These are phyloP conservation scores for Leptographium lundbergii DNA, from an alignment of 2,329 filamentous ascomycete species.

Conservation along the genomic window DNA sequence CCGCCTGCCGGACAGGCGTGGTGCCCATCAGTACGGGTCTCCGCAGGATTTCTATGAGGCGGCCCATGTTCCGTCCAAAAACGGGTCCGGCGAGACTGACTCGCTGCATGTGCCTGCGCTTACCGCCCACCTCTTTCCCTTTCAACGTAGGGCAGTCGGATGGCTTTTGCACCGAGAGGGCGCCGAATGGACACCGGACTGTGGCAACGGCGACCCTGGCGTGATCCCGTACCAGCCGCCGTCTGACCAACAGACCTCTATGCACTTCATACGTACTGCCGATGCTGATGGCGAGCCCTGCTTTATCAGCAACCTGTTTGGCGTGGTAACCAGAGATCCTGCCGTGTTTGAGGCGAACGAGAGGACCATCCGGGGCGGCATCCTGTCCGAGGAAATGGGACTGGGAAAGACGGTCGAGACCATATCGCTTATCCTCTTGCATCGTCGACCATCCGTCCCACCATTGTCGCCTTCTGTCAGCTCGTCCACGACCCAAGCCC, in stretches of 20 bases:
- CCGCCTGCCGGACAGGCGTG: not conserved
- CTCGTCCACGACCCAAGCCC: slow-evolving; percentile 45
- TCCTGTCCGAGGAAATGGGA: slow-evolving; percentile 73
- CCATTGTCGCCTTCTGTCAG: slow-evolving; percentile 23
- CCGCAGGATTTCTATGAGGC: slow-evolving; percentile 56
- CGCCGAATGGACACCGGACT: slow-evolving; percentile 30
- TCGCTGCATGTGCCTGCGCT: slow-evolving; percentile 30
- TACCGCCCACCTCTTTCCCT: slow-evolving; percentile 50
- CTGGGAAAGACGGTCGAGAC: slow-evolving; percentile 71
- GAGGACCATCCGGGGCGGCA: slow-evolving; percentile 40
- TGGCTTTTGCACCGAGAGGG: slow-evolving; percentile 61
- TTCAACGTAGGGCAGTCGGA: slow-evolving; percentile 56
- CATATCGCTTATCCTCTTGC: slow-evolving; percentile 54
- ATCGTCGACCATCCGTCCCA: slow-evolving; percentile 29
- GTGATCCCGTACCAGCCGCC: slow-evolving; percentile 15
- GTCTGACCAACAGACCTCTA: slow-evolving; percentile 18
- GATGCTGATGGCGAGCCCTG: slow-evolving; percentile 31
- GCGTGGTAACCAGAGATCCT: slow-evolving; percentile 40
- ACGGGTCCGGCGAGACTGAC: slow-evolving; percentile 21
- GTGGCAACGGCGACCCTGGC: slow-evolving; percentile 1
- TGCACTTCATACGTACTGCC: slow-evolving; percentile 28
- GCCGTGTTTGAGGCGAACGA: slow-evolving; percentile 29
- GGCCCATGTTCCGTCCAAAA: slow-evolving; percentile 45
- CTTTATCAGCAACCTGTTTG: slow-evolving; percentile 45
- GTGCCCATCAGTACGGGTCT: slow-evolving; percentile 16